Percentiles rank a stretch among this genome's conserved stretches.
These are phyloP conservation scores for Cytospora leucostoma DNA, from an alignment of 2,329 filamentous ascomycete genomes.

Conservation along the genomic window DNA sequence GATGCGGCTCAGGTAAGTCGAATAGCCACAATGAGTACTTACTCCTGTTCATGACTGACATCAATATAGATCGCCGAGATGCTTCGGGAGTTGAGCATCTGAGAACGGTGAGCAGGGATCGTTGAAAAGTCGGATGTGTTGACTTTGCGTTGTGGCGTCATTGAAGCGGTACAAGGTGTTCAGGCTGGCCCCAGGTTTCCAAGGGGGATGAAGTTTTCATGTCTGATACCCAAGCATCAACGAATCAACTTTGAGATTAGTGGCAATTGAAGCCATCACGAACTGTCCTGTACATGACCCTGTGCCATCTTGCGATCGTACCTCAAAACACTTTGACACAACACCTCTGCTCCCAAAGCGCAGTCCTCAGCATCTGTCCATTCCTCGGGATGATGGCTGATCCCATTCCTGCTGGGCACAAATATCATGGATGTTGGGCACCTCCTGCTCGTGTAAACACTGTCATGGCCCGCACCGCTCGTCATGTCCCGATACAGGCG, in stretches of 20 bases:
- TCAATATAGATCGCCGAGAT: background rate
- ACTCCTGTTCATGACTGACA: background rate
- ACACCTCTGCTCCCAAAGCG: slow-evolving; percentile 53
- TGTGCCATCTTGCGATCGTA: slow-evolving; percentile 36
- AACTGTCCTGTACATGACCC: background rate
- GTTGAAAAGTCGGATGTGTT: background rate
- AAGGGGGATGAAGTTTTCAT: no score
- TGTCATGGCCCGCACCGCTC: slow-evolving; percentile 50
- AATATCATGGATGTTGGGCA: slow-evolving; percentile 69
- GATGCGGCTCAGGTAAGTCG: background rate
- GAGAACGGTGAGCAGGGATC: background rate
- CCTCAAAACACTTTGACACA: slow-evolving; percentile 45
- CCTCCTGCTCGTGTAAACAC: slow-evolving; percentile 59
- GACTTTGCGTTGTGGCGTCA: background rate
- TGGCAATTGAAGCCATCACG: background rate
- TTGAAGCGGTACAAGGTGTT: background rate
- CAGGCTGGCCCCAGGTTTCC: no score
- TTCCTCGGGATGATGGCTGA: slow-evolving; percentile 66
- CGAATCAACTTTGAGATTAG: background rate
- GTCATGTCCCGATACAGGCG: slow-evolving; percentile 41
- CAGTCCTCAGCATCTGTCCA: slow-evolving; percentile 63
- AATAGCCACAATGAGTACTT: background rate
- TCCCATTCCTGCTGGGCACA: slow-evolving; percentile 62
- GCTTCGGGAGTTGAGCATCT: background rate
- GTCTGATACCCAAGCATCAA: background rate